phyloP scores from a whole-genome alignment of 2,329 filamentous ascomycete species.

The Colletotrichum eleusines region DNA sequence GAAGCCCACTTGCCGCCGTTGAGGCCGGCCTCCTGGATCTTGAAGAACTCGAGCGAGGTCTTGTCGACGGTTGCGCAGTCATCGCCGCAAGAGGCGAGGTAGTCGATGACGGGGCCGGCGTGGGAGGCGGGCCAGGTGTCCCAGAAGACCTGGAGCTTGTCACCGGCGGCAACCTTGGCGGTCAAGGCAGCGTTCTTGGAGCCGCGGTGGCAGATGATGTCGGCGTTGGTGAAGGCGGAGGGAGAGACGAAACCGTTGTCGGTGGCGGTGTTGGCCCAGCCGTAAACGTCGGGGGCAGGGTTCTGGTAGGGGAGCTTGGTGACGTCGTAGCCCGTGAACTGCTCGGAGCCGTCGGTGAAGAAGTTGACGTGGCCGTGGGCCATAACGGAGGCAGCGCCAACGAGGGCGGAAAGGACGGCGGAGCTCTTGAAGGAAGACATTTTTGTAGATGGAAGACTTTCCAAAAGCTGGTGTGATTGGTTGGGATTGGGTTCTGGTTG shows the following conservation, averaged over 20 bases:
- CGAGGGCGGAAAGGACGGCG: slow-evolving; percentile 43
- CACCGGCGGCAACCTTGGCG: slow-evolving; percentile 68
- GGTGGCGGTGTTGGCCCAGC: slow-evolving; percentile 51
- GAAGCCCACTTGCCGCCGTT: slow-evolving; percentile 66
- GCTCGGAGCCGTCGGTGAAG: slow-evolving; percentile 47
- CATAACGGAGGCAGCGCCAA: slow-evolving; percentile 45
- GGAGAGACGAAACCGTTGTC: slow-evolving; percentile 62
- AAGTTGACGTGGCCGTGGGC: slow-evolving; percentile 50
- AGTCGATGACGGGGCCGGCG: slow-evolving; percentile 71
- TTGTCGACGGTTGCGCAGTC: slow-evolving; percentile 67
- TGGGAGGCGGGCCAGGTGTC: slow-evolving; percentile 74
- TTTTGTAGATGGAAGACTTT: slow-evolving; percentile 30
- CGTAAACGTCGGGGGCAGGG: slow-evolving; percentile 49
- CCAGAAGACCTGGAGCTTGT: slow-evolving; percentile 71
- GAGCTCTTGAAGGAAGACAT: slow-evolving; percentile 45
- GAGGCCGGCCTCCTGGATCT: slow-evolving; percentile 68
- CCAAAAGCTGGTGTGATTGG: slow-evolving; percentile 24
- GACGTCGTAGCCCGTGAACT: slow-evolving; percentile 48
- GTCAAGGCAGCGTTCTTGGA: slow-evolving; percentile 55
- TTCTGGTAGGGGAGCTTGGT: slow-evolving; percentile 44
- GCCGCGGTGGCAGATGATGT: slow-evolving; percentile 62
- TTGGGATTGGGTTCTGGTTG: slow-evolving; percentile 9
- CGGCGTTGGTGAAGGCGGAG: slow-evolving; percentile 51
- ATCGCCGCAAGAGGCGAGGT: slow-evolving; percentile 68
- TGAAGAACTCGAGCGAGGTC: slow-evolving; percentile 66